Evolutionary conservation across 805 yeast genomes (phyloP).

Genomic region (Suhomyces prunicola): DNA sequence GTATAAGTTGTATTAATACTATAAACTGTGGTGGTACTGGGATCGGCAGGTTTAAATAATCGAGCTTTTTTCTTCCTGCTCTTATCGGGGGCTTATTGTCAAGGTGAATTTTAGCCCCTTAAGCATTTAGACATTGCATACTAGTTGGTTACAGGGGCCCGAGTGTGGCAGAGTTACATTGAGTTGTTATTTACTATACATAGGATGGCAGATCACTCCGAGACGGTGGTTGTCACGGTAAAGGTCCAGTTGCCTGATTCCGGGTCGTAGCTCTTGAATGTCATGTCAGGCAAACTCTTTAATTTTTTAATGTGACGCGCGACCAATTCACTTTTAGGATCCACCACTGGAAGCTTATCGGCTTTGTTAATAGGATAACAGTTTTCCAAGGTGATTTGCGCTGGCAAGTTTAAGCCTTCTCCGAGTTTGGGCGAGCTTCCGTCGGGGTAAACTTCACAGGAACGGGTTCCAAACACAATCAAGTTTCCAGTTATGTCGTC

Average conservation of each 20-base stretch:
- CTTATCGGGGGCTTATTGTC: neutral
- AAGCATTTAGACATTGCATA: neutral
- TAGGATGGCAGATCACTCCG: neutral
- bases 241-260: conserved; percentile 71
- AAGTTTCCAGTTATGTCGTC: conserved; percentile 64
- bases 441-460: conserved; percentile 73
- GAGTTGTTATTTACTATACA: neutral
- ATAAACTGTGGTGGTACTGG: neutral
- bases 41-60: neutral
- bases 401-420: conserved; percentile 79
- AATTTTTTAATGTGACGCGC: conserved; percentile 66
- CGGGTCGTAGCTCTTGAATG: conserved; percentile 76
- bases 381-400: conserved; percentile 67
- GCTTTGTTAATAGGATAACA: conserved; percentile 79
- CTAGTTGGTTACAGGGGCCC: neutral
- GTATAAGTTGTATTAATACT: neutral
- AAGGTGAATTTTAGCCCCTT: neutral
- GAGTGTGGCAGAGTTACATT: neutral
- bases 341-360: conserved; percentile 69
- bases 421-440: conserved; percentile 62
- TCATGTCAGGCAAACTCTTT: conserved; percentile 54
- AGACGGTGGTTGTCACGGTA: conserved; percentile 37
- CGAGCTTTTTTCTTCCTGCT: neutral
- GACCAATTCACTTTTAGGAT: conserved; percentile 70
- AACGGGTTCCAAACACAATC: conserved; percentile 56